Evolutionary conservation across 192 early-diverging fungal species (phyloP), one percentile per base, ranked within the genome.

Genomic region (Coemansia sp.): DNA sequence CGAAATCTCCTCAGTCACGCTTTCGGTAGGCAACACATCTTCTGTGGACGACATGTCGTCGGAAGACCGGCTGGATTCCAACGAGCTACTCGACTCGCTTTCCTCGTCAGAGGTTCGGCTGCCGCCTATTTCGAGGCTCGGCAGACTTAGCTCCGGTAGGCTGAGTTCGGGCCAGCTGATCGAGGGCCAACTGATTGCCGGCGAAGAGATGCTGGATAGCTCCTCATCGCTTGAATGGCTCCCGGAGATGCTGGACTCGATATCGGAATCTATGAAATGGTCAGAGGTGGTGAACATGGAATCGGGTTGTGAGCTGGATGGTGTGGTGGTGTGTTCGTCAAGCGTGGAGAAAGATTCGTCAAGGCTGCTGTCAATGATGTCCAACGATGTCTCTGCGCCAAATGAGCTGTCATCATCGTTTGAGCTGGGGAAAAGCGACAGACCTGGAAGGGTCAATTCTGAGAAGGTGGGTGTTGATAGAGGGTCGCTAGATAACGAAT

Each of bases 151-250:
- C 4, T 21, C 19, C n/a, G 43, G 35, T 16, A 40, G 5, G 35
- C 48, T 50, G 14, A 50, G 23, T 11, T 31, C 59, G 18, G 59
- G 59, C 49, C 47, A 50, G 12, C 32, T 60, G 7, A 60, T 43
- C 7, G 29, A 44, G 23, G 59, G 60, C 60, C 60, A 62, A 19
- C 49, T 62, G 6, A 62, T 62, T 23, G 52, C 60, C 3, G 60
- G 60, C 60, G 50, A 53, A 27, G 50, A 52, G 7, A 52, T 52
- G 21, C 30, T 16, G n/a, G 50, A 28, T 6, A 52, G 50, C 25
- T 62, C 23, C 18, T 22, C 22, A 18, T 6, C 19, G 18, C 53
- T 23, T 14, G 30, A 60, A 24, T 8, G 27, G 24, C 19, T 18
- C n/a, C 50, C 58, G 16, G 58, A 30, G 14, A 32, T 22, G 35